phyloP scores from a whole-genome alignment of 2,329 filamentous ascomycete species.

The Onygena corvina region DNA sequence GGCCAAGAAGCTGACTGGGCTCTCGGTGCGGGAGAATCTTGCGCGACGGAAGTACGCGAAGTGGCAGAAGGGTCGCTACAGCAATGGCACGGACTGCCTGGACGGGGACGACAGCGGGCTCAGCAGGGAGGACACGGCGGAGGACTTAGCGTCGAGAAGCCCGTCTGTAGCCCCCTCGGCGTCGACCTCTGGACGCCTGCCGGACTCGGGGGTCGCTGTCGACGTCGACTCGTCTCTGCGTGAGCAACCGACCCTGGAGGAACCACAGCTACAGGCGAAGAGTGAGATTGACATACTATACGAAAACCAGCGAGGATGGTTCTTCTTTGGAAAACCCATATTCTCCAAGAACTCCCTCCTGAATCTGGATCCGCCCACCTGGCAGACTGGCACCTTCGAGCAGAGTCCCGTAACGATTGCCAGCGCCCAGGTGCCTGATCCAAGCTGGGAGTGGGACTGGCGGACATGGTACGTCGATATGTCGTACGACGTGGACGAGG shows the following conservation, averaged over 20 bases:
- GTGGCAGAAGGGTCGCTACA: constrained; percentile 44
- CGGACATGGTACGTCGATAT: constrained; percentile 60
- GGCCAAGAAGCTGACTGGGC: constrained; percentile 23
- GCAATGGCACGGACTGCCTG: constrained; percentile 23
- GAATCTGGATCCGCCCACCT: constrained; percentile 71
- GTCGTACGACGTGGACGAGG: constrained; percentile 73
- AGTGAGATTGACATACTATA: constrained; percentile 73
- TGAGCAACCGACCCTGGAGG: constrained; percentile 10
- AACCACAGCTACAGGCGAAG: constrained; percentile 18
- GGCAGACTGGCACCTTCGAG: constrained; percentile 58
- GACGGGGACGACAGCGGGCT: constrained; percentile 2
- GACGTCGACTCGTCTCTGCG: constrained; percentile 1
- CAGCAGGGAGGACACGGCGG: constrained; percentile 8
- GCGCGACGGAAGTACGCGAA: constrained; percentile 37
- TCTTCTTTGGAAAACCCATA: constrained; percentile 77
- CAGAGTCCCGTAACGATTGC: constrained; percentile 57
- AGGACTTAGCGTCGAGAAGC: constrained; percentile 9
- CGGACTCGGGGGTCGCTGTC: constrained; percentile 1
- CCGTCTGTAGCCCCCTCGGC: not conserved
- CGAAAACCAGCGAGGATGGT: constrained; percentile 86
- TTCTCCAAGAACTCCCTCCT: constrained; percentile 80
- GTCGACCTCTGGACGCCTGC: not conserved
- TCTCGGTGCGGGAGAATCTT: constrained; percentile 30
- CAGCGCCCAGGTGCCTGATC: constrained; percentile 86
- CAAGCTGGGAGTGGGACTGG: constrained; percentile 85